Evolutionary conservation across 2,329 filamentous ascomycete species (phyloP), one percentile per base, ranked within the genome.

Genomic region (Aspergillus viridinutans): DNA sequence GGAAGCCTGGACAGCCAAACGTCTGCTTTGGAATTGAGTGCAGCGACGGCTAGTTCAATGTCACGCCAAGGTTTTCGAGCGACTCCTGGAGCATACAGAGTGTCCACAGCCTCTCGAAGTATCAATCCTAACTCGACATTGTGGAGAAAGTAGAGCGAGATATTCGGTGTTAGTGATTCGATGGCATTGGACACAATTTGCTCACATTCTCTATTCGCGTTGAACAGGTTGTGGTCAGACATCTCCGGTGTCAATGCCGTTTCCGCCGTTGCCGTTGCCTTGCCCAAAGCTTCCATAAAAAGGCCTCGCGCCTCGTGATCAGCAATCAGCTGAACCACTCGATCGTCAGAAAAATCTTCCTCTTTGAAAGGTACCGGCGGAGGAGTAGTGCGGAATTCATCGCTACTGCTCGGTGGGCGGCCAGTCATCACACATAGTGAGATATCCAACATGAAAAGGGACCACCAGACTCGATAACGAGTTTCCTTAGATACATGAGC

Each of bases 391-490:
- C 74, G 76, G 55, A 76, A 75, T 1, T 70, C 67, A 20, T 71
- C 66, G n/a, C 63, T 64, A 28, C 72, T 69, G 60, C 66, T 72
- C n/a, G 70, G 72, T 3, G 75, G 73, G 43, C 77, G 72, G 32
- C 77, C 77, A 29, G 74, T 77, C 66, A 77, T 74, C 58, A 73
- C 69, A 54, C 70, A 74, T 10, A 79, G 66, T 25, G 70, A 67
- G 28, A 72, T 72, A 61, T 78, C 77, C 10, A 78, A 64, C 32
- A 69, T 63, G 45, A 76, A 75, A 2, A 79, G 58, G 17, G 75
- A 72, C 73, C 75, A 78, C 77, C 77, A 79, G 6, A 78, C 70
- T 17, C 74, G 68, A 58, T 76, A 77, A 17, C 76, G 72, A 50
- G 70, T 71, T 61, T 77, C 75, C 56, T 75, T 77, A 6, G 74